Conservation (phyloP, 192 early-diverging fungal species). For the Coemansia sp. region DNA sequence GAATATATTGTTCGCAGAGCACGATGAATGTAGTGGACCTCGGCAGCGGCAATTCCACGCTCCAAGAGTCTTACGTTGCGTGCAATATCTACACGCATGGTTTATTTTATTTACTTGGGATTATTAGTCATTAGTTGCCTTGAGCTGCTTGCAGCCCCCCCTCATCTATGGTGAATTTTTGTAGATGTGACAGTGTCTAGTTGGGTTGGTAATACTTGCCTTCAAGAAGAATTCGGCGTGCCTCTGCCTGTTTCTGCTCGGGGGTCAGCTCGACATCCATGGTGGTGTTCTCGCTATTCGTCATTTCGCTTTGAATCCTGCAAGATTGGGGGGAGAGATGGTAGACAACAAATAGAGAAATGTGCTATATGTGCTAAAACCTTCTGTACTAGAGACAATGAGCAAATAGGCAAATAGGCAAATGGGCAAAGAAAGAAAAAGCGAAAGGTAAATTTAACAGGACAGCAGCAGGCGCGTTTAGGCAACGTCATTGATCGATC, state of each 20-base stretch:
- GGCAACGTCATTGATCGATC: constrained; percentile 38
- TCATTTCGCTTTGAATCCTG: constrained; percentile 17
- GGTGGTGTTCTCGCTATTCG: constrained; percentile 26
- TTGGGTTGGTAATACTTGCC: constrained; percentile 21
- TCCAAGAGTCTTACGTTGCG: constrained; percentile 84
- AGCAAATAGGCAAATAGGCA: too few species aligned
- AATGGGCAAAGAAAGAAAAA: too few species aligned
- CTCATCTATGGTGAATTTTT: too few species aligned
- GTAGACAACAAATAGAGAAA: background rate
- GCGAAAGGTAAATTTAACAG: too few species aligned
- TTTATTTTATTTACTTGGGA: background rate
- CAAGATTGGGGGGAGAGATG: background rate
- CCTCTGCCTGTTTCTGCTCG: constrained; percentile 50
- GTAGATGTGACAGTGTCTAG: too few species aligned
- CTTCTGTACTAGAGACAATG: too few species aligned
- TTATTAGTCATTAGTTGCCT: background rate
- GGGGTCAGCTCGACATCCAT: constrained; percentile 51
- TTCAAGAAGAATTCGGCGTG: constrained; percentile 49
- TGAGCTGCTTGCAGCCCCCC: too few species aligned
- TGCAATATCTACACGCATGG: constrained; percentile 75
- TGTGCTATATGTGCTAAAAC: background rate
- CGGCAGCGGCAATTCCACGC: constrained; percentile 78
- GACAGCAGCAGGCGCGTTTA: background rate
- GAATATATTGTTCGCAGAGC: constrained; percentile 81
- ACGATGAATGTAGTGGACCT: constrained; percentile 86